Base-by-base conservation (phyloP, 106 monocot species). In the Dendrobium huoshanense region DNA sequence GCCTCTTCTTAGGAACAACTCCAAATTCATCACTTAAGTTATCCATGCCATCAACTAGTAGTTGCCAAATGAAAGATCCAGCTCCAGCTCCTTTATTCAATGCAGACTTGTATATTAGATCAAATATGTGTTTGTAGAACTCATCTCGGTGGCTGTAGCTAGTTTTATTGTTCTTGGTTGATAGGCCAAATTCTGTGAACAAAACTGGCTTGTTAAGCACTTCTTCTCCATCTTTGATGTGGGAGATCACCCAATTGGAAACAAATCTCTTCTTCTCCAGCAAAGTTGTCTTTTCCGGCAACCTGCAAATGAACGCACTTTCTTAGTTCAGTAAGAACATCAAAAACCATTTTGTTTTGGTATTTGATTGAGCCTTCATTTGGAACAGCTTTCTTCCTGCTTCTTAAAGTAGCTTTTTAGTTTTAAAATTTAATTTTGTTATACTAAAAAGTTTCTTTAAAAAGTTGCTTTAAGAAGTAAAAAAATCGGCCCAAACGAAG, bases 171-270 rank as follows among this genome's bases (percentile, higher is more conserved):
- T 79, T 86, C 47, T 73, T 81, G 56, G 78, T 83, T 4, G 92
- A 93, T 18, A 88, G 76, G 16, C 88, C 92, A 45, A 90, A 88
- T 65, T 93, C 92, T 5, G 88, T 83, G 83, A 93, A 80, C 77
- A 93, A 7, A 42, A 93, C 83, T 4, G 92, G 92, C 77, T 93
- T 93, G 33, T 51, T 72, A 13, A 93, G 81, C 48, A 77, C 83
- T 33, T 42, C 78, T 16, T 90, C 90, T 4, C 90, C 92, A 2
- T 93, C 92, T 48, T 90, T 88, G 18, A 93, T 90, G 81, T 90
- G 92, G 67, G 88, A 90, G 33, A 19, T 49, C 54, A 88, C 54
- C 88, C 90, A 93, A 25, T 65, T 65, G 64, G 64, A 65, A 65
- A 65, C 64, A 65, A 65, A 65, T 65, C 9, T 65, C 27, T 65